Evolutionary conservation across 1,284 basidiomycete genomes (phyloP), one percentile per base, ranked within the genome.

Genomic region (Schizophyllum commune): DNA sequence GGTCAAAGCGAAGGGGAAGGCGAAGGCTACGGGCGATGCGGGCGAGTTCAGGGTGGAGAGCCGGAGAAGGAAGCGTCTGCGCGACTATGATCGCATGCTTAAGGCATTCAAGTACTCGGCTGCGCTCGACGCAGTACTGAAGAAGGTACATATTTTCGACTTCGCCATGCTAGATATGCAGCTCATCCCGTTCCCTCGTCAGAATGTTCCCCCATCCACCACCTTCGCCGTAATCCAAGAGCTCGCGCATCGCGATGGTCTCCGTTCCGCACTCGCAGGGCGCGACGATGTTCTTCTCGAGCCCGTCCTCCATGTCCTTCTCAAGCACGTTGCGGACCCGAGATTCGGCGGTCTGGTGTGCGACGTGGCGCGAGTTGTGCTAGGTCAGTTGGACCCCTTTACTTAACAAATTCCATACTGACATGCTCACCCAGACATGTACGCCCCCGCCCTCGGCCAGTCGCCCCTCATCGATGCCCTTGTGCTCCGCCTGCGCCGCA

Each of bases 101-200:
- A 98, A 98, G 74, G 81, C 79, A 33, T 99, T 99, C 83, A 92
- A 94, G 69, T 99, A 99, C 73, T 88, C 89, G 17, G 95, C 95
- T 57, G 97, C 97, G 1, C 76, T 99, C 52, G 96, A 98, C 73
- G 86, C 92, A 4, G 93, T 94, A 5, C 74, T 97, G 62, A 84
- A 84, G 67, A 93, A 93, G 80, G 93, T 92, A 66, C 56, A 66
- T 15, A 17, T 63, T 27, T 2, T 27, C 27, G 5, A 27, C 5
- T 3, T 27, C 3, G 5, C 27, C 11, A 7, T 22, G 58, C 20
- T 55, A 19, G 17, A 3, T 53, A 19, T 2, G 13, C 56, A 59
- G n/a, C 13, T 52, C 54, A 52, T 54, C 22, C 47, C 53, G 61
- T 53, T 39, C 58, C 20, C 65, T 51, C 51, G 63, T 1, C 66